Percentiles rank a stretch among this genome's conserved stretches.
phyloP scores from a whole-genome alignment of 139 green algal species.

The Chlamydomonas urium region DNA sequence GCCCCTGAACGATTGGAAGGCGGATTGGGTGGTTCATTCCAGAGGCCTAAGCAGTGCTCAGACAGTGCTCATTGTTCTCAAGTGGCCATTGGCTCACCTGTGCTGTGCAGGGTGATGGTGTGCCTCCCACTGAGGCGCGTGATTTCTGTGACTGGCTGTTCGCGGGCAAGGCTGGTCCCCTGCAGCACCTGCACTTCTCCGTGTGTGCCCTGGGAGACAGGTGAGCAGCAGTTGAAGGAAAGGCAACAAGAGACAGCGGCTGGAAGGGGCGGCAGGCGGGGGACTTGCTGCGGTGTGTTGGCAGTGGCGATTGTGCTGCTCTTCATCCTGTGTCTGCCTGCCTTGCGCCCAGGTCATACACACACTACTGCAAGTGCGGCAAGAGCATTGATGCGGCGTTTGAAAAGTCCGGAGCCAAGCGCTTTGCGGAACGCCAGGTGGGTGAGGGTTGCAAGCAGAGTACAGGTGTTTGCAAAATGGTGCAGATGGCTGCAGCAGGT shows the following conservation, averaged over 20 bases:
- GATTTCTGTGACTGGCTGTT: conserved; percentile 83
- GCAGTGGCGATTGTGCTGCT: neutral
- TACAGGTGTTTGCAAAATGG: too few relatives aligned
- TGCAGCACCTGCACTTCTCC: conserved; percentile 49
- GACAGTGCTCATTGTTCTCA: too few relatives aligned
- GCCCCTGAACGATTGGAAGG: too few relatives aligned
- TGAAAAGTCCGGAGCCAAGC: conserved; percentile 36
- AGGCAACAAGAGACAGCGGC: too few relatives aligned
- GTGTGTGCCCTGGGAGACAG: conserved; percentile 81
- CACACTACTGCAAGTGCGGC: conserved; percentile 82
- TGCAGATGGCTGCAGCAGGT: too few relatives aligned
- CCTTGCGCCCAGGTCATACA: conserved; percentile 60
- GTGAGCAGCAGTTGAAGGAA: too few relatives aligned
- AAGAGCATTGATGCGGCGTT: conserved; percentile 65
- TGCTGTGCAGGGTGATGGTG: conserved; percentile 72
- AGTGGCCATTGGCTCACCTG: too few relatives aligned
- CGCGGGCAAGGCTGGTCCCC: conserved; percentile 30
- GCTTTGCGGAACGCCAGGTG: conserved; percentile 32
- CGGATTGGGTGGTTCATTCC: too few relatives aligned
- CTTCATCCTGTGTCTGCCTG: neutral
- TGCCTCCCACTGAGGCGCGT: conserved; percentile 76
- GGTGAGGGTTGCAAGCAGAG: conserved; percentile 16
- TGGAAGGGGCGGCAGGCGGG: too few relatives aligned
- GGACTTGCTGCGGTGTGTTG: too few relatives aligned
- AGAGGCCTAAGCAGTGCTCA: too few relatives aligned